Conservation (phyloP, 2,329 filamentous ascomycete species). For the Aspergillus puulaauensis region DNA sequence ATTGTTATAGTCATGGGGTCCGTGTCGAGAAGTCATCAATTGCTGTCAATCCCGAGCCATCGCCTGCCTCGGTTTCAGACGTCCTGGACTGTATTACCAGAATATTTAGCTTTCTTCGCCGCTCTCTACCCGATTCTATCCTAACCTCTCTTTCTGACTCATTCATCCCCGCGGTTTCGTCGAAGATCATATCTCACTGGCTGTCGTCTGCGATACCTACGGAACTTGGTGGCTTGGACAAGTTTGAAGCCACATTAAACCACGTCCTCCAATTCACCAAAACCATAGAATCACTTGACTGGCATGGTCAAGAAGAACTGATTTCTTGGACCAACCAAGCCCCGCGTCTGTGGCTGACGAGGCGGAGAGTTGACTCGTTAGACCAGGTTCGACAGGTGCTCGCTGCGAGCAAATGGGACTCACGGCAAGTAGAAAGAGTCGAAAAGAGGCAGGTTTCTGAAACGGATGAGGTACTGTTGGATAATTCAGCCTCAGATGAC, state of each 20-base stretch:
- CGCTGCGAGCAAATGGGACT: constrained; percentile 63
- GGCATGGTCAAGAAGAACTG: constrained; percentile 62
- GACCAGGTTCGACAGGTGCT: constrained; percentile 71
- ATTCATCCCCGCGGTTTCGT: constrained; percentile 69
- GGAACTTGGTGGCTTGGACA: constrained; percentile 67
- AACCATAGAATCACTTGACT: constrained; percentile 61
- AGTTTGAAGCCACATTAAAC: constrained; percentile 70
- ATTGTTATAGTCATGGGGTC: constrained; percentile 27
- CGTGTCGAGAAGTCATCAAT: constrained; percentile 29
- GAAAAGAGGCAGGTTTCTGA: constrained; percentile 78
- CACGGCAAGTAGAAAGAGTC: constrained; percentile 74
- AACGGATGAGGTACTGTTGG: constrained; percentile 65
- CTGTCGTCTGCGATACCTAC: constrained; percentile 74
- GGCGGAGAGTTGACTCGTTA: constrained; percentile 76
- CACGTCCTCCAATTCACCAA: constrained; percentile 64
- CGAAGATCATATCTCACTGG: constrained; percentile 70
- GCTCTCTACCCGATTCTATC: constrained; percentile 50
- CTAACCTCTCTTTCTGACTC: constrained; percentile 60
- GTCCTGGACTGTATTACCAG: constrained; percentile 45
- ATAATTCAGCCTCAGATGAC: constrained; percentile 56
- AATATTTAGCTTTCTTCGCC: constrained; percentile 53
- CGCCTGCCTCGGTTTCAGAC: constrained; percentile 29
- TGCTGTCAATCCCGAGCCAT: constrained; percentile 24
- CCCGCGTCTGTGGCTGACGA: constrained; percentile 80
- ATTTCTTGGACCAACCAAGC: constrained; percentile 78